Base-by-base conservation (phyloP, 1,284 basidiomycete genomes). In the Fomitopsis betulina region DNA sequence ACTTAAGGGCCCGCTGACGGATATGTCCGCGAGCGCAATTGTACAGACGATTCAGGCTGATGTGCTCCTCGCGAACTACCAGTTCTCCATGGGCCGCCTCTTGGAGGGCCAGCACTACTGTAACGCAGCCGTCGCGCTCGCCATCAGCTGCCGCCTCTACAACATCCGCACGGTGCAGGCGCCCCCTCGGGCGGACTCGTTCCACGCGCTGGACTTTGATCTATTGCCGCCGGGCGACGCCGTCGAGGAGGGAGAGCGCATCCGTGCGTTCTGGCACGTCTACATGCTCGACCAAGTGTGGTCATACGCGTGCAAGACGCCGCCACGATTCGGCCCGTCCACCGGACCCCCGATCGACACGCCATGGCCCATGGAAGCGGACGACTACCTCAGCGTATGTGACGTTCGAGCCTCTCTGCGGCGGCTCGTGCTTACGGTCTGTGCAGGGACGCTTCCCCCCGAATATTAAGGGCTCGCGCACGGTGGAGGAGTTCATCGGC, bases 231-330 rank as follows among this genome's bases (percentile, higher is more conserved):
- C 65, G 9, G 59, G 54, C n/a, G 75, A 79, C 62, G 53, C 71
- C 0, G 63, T 76, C 30, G 73, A 77, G 55, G 73, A 78, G 49
- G 74, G 72, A 15, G 79, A 81, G 62, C 70, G 75, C 5, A 73
- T 80, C 43, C 69, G 75, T 55, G 75, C 75, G 0, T 80, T 79
- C 58, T 82, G 80, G 80, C 68, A 69, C 15, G 75, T 76, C 0
- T 72, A 76, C 38, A 66, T 71, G n/a, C 64, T 79, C 51, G 76
- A 77, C 66, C 75, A 75, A 55, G 74, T 71, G 49, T 78, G 76
- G 74, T 65, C 72, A 19, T 71, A 73, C 33, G 75, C 72, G 6
- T 68, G 75, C 30, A 75, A 71, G 3, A 67, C 73, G 1, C 71
- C 76, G 3, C 68, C 73, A 19, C 63, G 70, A 42, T 64, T 67